These are phyloP conservation scores for Hypomontagnella monticulosa DNA, from an alignment of 495 filamentous ascomycete genomes.

Conservation along the genomic window DNA sequence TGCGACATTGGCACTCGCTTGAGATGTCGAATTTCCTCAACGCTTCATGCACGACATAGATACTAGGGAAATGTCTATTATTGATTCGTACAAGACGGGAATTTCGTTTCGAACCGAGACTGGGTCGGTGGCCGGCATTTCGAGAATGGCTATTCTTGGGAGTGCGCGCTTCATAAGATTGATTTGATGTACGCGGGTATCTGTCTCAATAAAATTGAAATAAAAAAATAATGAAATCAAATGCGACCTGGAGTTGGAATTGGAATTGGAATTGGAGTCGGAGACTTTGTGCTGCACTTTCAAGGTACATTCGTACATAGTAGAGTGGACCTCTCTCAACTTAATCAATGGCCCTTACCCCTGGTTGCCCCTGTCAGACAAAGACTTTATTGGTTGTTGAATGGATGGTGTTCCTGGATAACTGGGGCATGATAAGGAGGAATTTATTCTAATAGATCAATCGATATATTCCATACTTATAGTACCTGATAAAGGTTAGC, in stretches of 20 bases:
- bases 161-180: conserved; percentile 6
- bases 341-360: conserved; percentile 12
- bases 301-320: conserved; percentile 8
- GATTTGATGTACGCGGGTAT: conserved; percentile 15
- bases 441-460: not conserved
- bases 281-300: conserved; percentile 14
- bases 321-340: conserved; percentile 3
- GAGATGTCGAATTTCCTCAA: conserved; percentile 9
- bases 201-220: too few relatives aligned
- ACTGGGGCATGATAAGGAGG: conserved; percentile 20
- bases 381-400: conserved; percentile 28
- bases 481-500: too few relatives aligned
- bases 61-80: conserved; percentile 3
- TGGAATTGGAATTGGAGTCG: conserved; percentile 16
- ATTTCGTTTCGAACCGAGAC: conserved; percentile 36
- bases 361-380: conserved; percentile 29
- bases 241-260: not conserved
- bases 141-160: conserved; percentile 3
- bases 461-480: conserved; percentile 12
- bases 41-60: conserved; percentile 28
- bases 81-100: conserved; percentile 37
- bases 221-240: too few relatives aligned
- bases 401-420: conserved; percentile 33
- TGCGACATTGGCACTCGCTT: conserved; percentile 22
- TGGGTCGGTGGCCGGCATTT: not conserved